Evolutionary conservation across 176 grass and related monocot species (phyloP), one percentile per base, ranked within the genome.

Genomic region (Canna indica): DNA sequence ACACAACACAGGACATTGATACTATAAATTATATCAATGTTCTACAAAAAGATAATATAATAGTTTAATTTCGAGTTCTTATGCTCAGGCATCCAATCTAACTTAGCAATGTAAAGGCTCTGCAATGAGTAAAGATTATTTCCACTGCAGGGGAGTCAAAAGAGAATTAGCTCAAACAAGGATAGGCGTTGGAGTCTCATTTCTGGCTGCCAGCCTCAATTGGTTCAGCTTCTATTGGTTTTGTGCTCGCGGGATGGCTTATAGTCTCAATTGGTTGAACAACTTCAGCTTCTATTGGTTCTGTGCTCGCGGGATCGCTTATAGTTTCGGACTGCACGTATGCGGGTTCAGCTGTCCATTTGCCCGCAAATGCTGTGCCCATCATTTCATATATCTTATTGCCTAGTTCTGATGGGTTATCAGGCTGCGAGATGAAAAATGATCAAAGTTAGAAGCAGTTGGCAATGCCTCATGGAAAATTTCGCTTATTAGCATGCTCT

Each of bases 371-470:
- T 12, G 94, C 80, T 7, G 52, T 62, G 24, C 82, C 83, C 86
- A 99, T 99, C 94, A 99, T 90, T 66, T 90, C 82, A 20, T 99
- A 99, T 18, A 99, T 99, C 90, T 93, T 99, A 13, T 82, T 73
- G 38, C 84, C 82, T 63, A 99, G 82, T 39, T 90, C 86, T 0
- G 81, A 70, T 0, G 94, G 94, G 56, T 93, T 93, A 22, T 99
- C 94, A 58, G 84, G 86, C 94, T 99, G 86, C 35, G 81, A 54
- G 1, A 73, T 16, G 8, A 68, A 5, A 76, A 22, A 31, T 48
- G 75, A 22, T 44, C 27, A 29, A 15, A 80, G 1, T 50, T 61
- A 25, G 22, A 59, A 31, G 29, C 20, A 56, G 12, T 6, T 26
- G 20, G 4, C 4, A 69, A 25, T 13, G 13, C 10, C 17, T 9